Evolutionary conservation across 2,329 filamentous ascomycete genomes (phyloP).

Genomic region (Fusarium sp.): DNA sequence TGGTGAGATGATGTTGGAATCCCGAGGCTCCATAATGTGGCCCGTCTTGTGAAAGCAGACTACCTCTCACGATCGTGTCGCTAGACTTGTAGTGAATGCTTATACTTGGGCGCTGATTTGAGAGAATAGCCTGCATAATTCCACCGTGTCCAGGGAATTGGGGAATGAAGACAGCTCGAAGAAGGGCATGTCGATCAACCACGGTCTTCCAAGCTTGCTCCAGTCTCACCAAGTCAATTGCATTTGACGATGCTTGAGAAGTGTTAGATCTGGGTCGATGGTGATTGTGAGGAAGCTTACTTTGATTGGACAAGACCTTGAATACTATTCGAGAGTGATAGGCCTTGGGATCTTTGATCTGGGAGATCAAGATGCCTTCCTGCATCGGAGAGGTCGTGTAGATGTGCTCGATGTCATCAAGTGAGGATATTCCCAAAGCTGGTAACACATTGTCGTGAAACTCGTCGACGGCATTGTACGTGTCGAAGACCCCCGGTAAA

Average conservation of each 20-base stretch:
- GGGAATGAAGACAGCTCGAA: background rate
- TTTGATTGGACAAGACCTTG: too few species aligned
- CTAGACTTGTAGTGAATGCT: background rate
- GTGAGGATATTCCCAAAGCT: background rate
- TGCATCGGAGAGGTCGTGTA: background rate
- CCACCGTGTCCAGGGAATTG: background rate
- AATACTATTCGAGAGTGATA: slow-evolving; percentile 2
- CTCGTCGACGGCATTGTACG: background rate
- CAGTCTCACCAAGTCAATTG: background rate
- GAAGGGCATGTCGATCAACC: background rate
- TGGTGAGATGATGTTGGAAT: background rate
- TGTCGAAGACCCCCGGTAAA: background rate
- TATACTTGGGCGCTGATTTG: background rate
- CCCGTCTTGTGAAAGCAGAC: background rate
- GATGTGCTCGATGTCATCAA: background rate
- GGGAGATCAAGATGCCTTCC: slow-evolving; percentile 3
- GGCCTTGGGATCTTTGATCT: background rate
- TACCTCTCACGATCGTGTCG: background rate
- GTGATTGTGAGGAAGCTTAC: too few species aligned
- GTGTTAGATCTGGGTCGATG: too few species aligned
- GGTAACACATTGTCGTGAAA: background rate
- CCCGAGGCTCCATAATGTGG: background rate
- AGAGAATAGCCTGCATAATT: background rate
- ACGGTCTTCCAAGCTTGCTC: background rate
- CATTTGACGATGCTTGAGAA: too few species aligned